Evolutionary conservation across 352 stramenopile species (phyloP).

Genomic region (Blastocystis hominis): DNA sequence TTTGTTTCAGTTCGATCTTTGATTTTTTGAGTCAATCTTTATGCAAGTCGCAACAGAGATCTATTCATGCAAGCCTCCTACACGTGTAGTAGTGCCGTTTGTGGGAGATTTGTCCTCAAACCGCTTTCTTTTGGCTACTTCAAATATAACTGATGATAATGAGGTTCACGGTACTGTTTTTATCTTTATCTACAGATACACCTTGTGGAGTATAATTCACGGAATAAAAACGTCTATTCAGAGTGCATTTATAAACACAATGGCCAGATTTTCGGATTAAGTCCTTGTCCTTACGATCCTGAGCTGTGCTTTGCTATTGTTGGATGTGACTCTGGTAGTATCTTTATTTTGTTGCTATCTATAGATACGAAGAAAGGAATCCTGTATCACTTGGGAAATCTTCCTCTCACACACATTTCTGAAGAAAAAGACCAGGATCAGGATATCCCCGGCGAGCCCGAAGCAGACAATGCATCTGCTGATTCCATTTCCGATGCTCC

Average conservation of each 20-base stretch:
- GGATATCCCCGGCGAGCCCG: not conserved
- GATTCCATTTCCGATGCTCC: not conserved
- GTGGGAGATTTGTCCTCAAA: slow-evolving; percentile 8
- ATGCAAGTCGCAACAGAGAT: slow-evolving; percentile 44
- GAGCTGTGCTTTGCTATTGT: slow-evolving; percentile 43
- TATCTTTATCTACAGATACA: not conserved
- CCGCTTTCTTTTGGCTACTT: slow-evolving; percentile 10
- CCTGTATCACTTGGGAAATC: slow-evolving; percentile 21
- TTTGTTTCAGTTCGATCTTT: not conserved
- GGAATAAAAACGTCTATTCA: slow-evolving; percentile 15
- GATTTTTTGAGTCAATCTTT: not conserved
- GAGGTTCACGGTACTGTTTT: not conserved
- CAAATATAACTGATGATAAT: slow-evolving; percentile 25
- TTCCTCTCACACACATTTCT: not conserved
- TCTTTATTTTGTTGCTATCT: not conserved
- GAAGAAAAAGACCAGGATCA: slow-evolving; percentile 24
- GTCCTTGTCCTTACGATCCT: slow-evolving; percentile 35
- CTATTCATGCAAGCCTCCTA: slow-evolving; percentile 26
- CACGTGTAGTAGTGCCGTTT: slow-evolving; percentile 9
- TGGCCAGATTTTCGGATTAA: slow-evolving; percentile 42
- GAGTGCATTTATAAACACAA: slow-evolving; percentile 47
- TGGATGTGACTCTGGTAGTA: slow-evolving; percentile 25
- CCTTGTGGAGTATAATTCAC: slow-evolving; percentile 29
- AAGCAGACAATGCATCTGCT: not conserved
- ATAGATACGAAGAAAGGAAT: slow-evolving; percentile 51